Base-by-base conservation (phyloP, 495 filamentous ascomycete species). In the Penicillium pancosmium region DNA sequence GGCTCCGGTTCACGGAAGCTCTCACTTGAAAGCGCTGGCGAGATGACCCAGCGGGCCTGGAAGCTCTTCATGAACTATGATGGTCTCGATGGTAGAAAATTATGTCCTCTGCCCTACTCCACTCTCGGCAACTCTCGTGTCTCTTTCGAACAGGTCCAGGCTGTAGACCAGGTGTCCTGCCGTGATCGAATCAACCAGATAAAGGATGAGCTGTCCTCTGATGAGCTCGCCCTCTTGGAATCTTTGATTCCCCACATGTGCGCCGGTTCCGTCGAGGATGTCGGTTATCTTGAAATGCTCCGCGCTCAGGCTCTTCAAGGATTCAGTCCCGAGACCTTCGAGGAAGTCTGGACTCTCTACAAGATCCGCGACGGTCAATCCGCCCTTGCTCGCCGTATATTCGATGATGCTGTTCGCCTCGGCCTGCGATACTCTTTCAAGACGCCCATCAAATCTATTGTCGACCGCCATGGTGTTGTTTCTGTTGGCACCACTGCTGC, bases 111-210 rank as follows among this genome's bases (percentile, higher is more conserved):
- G 7, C 63, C 63, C 11, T 49, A 66, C 36, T 41, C 57, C 8
- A 54, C 49, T 10, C 66, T 68, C 15, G 63, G 55, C 16, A 68
- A 66, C 48, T 50, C 50, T 25, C 31, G 47, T 6, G 60, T 63
- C 12, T 18, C 35, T 25, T 47, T 43, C 1, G 27, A 57, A 2
- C 18, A 62, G 18, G 63, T 66, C 1, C 43, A 66, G 49, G 23
- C n/a, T n/a, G 47, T 59, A 15, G 66, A 68, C 31, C 52, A 66
- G 21, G 47, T 63, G 8, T 66, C 66, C 8, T 68, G 59, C 44
- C 53, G 50, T 1, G 66, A 66, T 15, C 63, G 66, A 16, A 51
- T 68, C n/a, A 48, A 68, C 6, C 49, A 66, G 48, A 64, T 68
- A 52, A 63, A 66, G 36, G 33, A 63, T n/a, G 57, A 50, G 8